Evolutionary conservation across 1,284 basidiomycete species (phyloP), one percentile per base, ranked within the genome.

Genomic region (Malassezia sympodialis): DNA sequence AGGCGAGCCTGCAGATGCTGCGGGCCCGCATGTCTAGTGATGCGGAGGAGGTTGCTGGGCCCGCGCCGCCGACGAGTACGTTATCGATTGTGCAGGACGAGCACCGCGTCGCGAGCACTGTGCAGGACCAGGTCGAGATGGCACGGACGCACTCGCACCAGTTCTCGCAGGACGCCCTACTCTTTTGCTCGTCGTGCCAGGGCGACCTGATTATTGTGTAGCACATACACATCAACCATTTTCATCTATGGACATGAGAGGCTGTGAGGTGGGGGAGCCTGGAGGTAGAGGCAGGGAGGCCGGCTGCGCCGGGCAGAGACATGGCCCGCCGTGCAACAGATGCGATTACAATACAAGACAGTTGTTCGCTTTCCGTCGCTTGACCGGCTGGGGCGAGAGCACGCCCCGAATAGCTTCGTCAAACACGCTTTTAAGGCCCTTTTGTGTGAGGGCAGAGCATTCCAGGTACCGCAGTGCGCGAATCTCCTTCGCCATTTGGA

Each of bases 401-500:
- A 72, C 71, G 45, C 68, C 65, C 21, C 69, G 55, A 41, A 72
- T 73, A 19, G 70, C 72, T 51, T 73, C 72, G 43, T 73, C 71
- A 51, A 73, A 73, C 7, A 73, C 71, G 28, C 69, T 68, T 60
- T 73, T 73, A 39, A 73, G 51, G 0, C 71, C 91, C 78, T 96
- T 93, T 80, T 98, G 94, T 42, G 94, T 96, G 68, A 98, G 79
- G 39, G 94, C 94, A 24, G 90, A 94, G 76, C 93, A 96, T 77
- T 98, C 93, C 56, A 96, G 78, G 75, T 96, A 98, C 76, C 90
- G 93, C 41, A 43, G 61, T 11, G 93, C 93, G 34, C 86, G 86
- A 63, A 98, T 94, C 69, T 96, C 90, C 72, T 85, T 86, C 55
- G 85, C 83, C 88, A 96, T 90, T 49, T 83, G 80, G 35, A 88